A percentile compares a stretch with the other conserved stretches of the same genome.
These are phyloP conservation scores for Peronospora destructor DNA, from an alignment of 352 stramenopile species.

Conservation along the genomic window DNA sequence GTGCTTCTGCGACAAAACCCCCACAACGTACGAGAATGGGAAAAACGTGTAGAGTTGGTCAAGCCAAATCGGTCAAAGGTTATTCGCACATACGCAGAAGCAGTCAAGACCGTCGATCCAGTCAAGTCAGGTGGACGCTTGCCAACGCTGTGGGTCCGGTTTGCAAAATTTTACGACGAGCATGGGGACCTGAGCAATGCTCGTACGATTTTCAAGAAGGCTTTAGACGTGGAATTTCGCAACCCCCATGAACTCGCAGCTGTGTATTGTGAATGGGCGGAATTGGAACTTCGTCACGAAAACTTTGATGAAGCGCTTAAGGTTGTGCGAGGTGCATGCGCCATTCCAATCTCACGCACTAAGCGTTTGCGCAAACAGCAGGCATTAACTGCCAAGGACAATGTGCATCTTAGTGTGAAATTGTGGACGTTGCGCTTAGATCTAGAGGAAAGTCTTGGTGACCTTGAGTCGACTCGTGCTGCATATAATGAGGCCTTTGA, in stretches of 20 bases:
- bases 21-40: constrained; percentile 97
- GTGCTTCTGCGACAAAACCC: constrained; percentile 98
- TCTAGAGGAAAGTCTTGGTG: constrained; percentile 97
- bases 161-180: constrained; percentile 94
- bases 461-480: constrained; percentile 89
- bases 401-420: constrained; percentile 88
- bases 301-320: constrained; percentile 92
- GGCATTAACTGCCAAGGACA: constrained; percentile 50
- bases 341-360: constrained; percentile 40
- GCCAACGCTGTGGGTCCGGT: constrained; percentile 90
- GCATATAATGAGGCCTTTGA: constrained; percentile 95
- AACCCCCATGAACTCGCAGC: constrained; percentile 90
- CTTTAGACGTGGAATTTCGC: constrained; percentile 63
- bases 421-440: constrained; percentile 97
- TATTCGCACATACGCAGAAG: constrained; percentile 85
- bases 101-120: constrained; percentile 89
- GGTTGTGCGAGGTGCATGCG: constrained; percentile 79
- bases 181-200: constrained; percentile 89
- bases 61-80: constrained; percentile 48
- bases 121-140: constrained; percentile 79
- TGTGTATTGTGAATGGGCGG: constrained; percentile 92
- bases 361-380: constrained; percentile 50
- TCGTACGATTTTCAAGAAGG: constrained; percentile 89
- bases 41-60: constrained; percentile 90
- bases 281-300: constrained; percentile 94